phyloP scores from a whole-genome alignment of 768 basidiomycete genomes.

The Calocybe cyanea region DNA sequence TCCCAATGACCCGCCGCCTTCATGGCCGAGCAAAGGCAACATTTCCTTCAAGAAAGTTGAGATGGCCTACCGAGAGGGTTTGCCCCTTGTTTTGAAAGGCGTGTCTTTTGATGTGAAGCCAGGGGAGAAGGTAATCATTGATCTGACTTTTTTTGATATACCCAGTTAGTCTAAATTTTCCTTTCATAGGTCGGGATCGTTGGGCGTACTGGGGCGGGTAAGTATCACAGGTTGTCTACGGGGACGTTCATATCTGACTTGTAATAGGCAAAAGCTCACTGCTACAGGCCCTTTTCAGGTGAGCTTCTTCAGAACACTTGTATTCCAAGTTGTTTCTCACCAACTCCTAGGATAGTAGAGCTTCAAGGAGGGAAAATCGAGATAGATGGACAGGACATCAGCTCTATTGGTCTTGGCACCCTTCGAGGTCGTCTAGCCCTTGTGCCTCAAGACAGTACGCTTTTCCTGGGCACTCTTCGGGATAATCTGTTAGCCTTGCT shows the following conservation, averaged over 20 bases:
- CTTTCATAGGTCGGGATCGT: slow-evolving; percentile 39
- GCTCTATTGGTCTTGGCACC: slow-evolving; percentile 46
- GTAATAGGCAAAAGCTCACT: slow-evolving; percentile 51
- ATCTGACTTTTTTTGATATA: neutral
- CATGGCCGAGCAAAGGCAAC: slow-evolving; percentile 49
- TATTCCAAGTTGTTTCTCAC: neutral
- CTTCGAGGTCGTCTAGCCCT: slow-evolving; percentile 56
- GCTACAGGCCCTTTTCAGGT: slow-evolving; percentile 55
- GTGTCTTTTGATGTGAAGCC: slow-evolving; percentile 52
- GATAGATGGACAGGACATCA: slow-evolving; percentile 53
- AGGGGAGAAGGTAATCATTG: slow-evolving; percentile 55
- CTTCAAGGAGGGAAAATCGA: slow-evolving; percentile 51
- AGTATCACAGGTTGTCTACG: neutral
- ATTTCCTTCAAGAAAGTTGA: slow-evolving; percentile 54
- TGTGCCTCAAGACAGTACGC: slow-evolving; percentile 61
- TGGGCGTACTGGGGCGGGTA: slow-evolving; percentile 44
- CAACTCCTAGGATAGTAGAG: slow-evolving; percentile 49
- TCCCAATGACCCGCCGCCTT: slow-evolving; percentile 39
- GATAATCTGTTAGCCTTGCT: slow-evolving; percentile 33
- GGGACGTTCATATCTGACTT: neutral
- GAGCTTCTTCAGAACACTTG: slow-evolving; percentile 2
- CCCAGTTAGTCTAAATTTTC: neutral
- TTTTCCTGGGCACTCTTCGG: slow-evolving; percentile 43
- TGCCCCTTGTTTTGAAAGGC: slow-evolving; percentile 62
- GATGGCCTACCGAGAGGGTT: slow-evolving; percentile 53